Evolutionary conservation across 2,329 filamentous ascomycete species (phyloP).

Genomic region (Drechmeria coniospora): DNA sequence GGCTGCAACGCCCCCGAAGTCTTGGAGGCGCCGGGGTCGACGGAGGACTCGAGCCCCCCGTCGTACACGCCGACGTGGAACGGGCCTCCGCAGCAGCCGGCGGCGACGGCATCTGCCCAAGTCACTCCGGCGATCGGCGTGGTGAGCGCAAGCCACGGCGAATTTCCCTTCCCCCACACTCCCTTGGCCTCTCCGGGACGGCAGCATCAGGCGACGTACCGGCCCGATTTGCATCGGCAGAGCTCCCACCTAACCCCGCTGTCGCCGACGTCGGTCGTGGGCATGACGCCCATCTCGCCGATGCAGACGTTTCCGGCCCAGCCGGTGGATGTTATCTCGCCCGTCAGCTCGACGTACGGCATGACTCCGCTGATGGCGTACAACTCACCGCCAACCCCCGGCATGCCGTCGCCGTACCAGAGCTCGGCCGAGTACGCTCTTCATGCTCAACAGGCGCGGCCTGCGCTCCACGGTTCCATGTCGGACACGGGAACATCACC

Average conservation of each 20-base stretch:
- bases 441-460: constrained; percentile 4
- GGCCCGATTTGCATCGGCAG: neutral
- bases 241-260: neutral
- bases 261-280: neutral
- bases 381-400: constrained; percentile 2
- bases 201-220: neutral
- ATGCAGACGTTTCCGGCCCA: neutral
- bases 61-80: no score
- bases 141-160: no score
- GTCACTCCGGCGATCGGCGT: no score
- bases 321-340: constrained; percentile 1
- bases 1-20: no score
- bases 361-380: constrained; percentile 5
- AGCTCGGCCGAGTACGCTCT: neutral
- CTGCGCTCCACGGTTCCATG: constrained; percentile 3
- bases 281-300: constrained; percentile 1
- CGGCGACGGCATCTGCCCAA: no score
- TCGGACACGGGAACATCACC: constrained; percentile 1
- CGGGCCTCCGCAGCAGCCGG: no score
- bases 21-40: no score
- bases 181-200: no score
- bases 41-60: no score
- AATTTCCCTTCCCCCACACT: no score
- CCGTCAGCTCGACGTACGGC: constrained; percentile 1
- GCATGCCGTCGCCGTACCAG: constrained; percentile 1